phyloP scores from a whole-genome alignment of 768 basidiomycete species.

The Cyclocybe cylindracea region DNA sequence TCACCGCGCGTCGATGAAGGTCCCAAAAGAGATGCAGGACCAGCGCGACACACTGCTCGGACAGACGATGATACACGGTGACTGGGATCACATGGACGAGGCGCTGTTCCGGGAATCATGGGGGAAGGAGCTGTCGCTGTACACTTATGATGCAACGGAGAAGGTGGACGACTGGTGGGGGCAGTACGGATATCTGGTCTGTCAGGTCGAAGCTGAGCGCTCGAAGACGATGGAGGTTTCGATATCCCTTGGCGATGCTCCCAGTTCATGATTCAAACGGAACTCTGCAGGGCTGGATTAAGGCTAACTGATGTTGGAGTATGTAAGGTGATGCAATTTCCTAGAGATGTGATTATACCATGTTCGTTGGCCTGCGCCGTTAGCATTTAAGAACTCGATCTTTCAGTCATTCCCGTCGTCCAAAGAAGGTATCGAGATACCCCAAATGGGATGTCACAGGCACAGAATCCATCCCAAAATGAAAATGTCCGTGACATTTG shows the following conservation, averaged over 20 bases:
- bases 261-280: too few relatives aligned
- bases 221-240: not conserved
- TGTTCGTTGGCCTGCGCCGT: too few relatives aligned
- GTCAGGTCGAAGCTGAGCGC: not conserved
- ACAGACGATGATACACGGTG: constrained; percentile 29
- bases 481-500: too few relatives aligned
- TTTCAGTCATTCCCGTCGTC: too few relatives aligned
- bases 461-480: too few relatives aligned
- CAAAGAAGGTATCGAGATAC: too few relatives aligned
- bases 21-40: constrained; percentile 45
- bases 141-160: constrained; percentile 51
- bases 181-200: constrained; percentile 32
- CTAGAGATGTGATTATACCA: too few relatives aligned
- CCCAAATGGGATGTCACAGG: too few relatives aligned
- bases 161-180: constrained; percentile 65
- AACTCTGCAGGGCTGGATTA: too few relatives aligned
- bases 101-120: constrained; percentile 44
- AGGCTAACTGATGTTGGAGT: too few relatives aligned
- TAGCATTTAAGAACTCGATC: too few relatives aligned
- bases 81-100: constrained; percentile 46
- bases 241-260: not conserved
- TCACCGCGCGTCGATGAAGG: constrained; percentile 42
- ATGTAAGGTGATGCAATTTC: too few relatives aligned
- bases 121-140: constrained; percentile 50
- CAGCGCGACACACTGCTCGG: constrained; percentile 43